Evolutionary conservation across 1,284 basidiomycete species (phyloP).

Genomic region (Fomitopsis palustris): DNA sequence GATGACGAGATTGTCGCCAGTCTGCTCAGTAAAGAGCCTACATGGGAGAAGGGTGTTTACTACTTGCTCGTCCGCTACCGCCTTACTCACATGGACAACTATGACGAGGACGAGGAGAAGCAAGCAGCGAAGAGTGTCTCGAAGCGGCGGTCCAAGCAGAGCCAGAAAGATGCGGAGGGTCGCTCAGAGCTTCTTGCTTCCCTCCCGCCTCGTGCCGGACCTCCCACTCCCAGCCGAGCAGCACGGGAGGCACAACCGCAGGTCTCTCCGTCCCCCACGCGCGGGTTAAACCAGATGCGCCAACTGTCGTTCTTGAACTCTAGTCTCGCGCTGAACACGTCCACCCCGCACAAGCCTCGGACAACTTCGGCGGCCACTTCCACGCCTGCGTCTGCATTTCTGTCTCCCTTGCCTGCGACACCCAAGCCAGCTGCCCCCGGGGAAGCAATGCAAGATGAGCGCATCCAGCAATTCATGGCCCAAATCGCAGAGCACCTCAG

Average conservation of each 20-base stretch:
- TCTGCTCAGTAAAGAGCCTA: constrained; percentile 62
- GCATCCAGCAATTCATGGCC: constrained; percentile 75
- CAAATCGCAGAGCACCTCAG: constrained; percentile 81
- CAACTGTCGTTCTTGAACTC: constrained; percentile 11
- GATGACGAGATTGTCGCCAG: constrained; percentile 72
- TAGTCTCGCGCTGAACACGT: constrained; percentile 8
- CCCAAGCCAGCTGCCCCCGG: constrained; percentile 22
- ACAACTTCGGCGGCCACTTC: constrained; percentile 24
- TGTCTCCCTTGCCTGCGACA: constrained; percentile 12
- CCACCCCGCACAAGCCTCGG: constrained; percentile 14
- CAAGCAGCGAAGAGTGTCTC: constrained; percentile 29
- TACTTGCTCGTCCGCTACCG: constrained; percentile 82
- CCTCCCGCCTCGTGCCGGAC: constrained; percentile 51
- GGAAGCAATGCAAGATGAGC: constrained; percentile 61
- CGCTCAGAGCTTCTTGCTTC: constrained; percentile 14
- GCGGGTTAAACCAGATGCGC: constrained; percentile 19
- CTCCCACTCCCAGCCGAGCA: constrained; percentile 59
- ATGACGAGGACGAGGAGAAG: constrained; percentile 54
- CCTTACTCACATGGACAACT: constrained; percentile 62
- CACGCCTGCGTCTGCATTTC: constrained; percentile 17
- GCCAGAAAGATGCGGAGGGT: constrained; percentile 11
- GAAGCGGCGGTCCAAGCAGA: constrained; percentile 22
- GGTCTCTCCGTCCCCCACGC: constrained; percentile 15
- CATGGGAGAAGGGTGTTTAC: constrained; percentile 94
- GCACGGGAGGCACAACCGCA: constrained; percentile 10